Percentiles rank a stretch among this genome's conserved stretches.
Evolutionary conservation across 2,329 filamentous ascomycete species (phyloP).

Genomic region (Hypoxylon sp.): DNA sequence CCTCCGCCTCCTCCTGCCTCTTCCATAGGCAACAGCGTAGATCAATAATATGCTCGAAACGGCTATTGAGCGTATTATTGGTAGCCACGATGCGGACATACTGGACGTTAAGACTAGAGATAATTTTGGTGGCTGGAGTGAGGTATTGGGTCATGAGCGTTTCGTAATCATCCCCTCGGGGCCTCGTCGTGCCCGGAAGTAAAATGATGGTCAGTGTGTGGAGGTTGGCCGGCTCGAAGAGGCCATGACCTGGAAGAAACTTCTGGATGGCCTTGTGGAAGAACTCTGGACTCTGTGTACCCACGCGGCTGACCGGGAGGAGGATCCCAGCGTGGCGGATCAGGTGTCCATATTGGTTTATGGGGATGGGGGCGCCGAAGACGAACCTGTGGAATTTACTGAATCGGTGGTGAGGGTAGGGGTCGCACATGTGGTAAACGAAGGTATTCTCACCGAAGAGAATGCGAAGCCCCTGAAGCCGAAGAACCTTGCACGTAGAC

Average conservation of each 20-base stretch:
- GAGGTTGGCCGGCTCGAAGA: constrained; percentile 51
- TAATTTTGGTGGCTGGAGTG: constrained; percentile 55
- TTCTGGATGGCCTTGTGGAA: constrained; percentile 58
- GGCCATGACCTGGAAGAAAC: constrained; percentile 52
- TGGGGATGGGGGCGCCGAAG: constrained; percentile 53
- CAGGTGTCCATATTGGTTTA: constrained; percentile 57
- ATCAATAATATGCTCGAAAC: constrained; percentile 45
- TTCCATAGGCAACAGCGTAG: constrained; percentile 41
- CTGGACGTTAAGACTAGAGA: constrained; percentile 56
- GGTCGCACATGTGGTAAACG: constrained; percentile 63
- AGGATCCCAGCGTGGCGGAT: constrained; percentile 62
- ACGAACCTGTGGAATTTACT: constrained; percentile 48
- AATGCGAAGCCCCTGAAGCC: constrained; percentile 58
- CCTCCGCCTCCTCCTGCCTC: constrained; percentile 31
- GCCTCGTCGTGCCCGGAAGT: constrained; percentile 49
- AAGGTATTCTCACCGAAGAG: constrained; percentile 67
- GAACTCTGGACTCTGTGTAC: constrained; percentile 42
- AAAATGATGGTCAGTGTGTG: constrained; percentile 62
- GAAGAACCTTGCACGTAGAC: constrained; percentile 54
- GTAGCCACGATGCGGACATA: constrained; percentile 57
- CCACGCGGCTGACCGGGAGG: constrained; percentile 60
- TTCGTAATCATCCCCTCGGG: constrained; percentile 7
- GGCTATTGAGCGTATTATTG: constrained; percentile 34
- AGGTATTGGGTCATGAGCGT: constrained; percentile 49
- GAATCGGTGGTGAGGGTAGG: constrained; percentile 28